Base-by-base conservation (phyloP, 2,329 filamentous ascomycete species). In the Fusarium piperis region DNA sequence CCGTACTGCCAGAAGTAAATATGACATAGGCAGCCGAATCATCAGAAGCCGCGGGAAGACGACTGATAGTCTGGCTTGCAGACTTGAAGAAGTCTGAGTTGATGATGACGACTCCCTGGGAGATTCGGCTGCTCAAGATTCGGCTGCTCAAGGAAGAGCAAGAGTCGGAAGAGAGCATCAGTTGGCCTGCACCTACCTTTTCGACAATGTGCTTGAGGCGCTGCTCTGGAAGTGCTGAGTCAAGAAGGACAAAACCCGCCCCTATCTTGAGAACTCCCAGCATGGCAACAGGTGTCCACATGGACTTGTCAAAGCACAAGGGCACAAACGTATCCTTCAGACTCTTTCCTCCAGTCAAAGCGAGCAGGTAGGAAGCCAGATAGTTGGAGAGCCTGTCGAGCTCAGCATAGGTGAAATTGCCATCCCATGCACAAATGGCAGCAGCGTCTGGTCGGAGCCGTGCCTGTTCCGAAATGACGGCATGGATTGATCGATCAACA, bases 1-100 rank as follows among this genome's bases (percentile, higher is more conserved):
- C 76, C 3, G 76, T 77, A 16, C 71, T 75, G 4, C 76, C 76
- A 4, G 75, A 77, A 1, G 76, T 78, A 18, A 77, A 78, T 1
- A 77, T 35, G 1, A 68, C 60, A 52, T 72, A 77, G 13, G 44
- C 18, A 3, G 46, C 26, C 5, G 59, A 33, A 3, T 20, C 26
- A 3, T n/a, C 8, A 4, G 53, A 16, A 6, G 10, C 5, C 23
- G 9, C 20, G 6, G 51, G 33, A n/a, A 28, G 10, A 5, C 20
- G 6, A 3, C 5, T 2, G 9, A 46, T 10, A 3, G 30, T 16
- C 9, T 18, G 35, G 20, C 6, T 13, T 30, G 26, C 28, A 23
- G 11, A 28, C n/a, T 33, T 35, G 28, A 46, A 46, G 26, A 46
- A 46, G n/a, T 18, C 28, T 4, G 35, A 23, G 26, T 41, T 39